phyloP scores from a whole-genome alignment of 2,329 filamentous ascomycete genomes.

The Pseudogymnoascus sp. region DNA sequence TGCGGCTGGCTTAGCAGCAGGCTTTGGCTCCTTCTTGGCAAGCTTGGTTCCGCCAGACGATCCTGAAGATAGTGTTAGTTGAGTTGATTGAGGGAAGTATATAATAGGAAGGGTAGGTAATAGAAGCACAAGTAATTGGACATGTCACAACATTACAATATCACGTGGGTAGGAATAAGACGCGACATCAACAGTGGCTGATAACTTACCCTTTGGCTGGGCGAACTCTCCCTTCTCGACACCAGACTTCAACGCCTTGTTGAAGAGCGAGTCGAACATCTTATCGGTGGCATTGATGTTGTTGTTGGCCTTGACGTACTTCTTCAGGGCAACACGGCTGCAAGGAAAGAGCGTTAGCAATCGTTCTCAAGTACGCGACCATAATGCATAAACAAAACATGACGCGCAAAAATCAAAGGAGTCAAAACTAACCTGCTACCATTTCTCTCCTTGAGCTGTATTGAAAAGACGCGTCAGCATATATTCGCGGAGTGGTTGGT shows the following conservation, averaged over 20 bases:
- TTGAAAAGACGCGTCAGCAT: conserved; percentile 24
- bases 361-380: background rate
- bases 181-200: background rate
- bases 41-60: conserved; percentile 66
- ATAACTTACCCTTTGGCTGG: conserved; percentile 61
- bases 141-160: background rate
- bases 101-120: background rate
- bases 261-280: conserved; percentile 61
- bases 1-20: conserved; percentile 25
- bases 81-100: background rate
- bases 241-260: conserved; percentile 58
- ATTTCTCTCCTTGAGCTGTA: conserved; percentile 61
- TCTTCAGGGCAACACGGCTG: conserved; percentile 62
- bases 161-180: background rate
- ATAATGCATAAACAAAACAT: conserved; percentile 4
- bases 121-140: background rate
- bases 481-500: conserved; percentile 17
- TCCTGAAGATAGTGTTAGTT: conserved; percentile 38
- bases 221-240: conserved; percentile 61
- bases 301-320: conserved; percentile 67
- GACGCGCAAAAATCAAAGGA: conserved; percentile 14
- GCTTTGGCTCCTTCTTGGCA: conserved; percentile 52
- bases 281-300: conserved; percentile 47
- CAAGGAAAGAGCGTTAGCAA: conserved; percentile 28
- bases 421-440: conserved; percentile 54